phyloP scores from a whole-genome alignment of 1,139 yeast species.

The Diutina mesorugosa region DNA sequence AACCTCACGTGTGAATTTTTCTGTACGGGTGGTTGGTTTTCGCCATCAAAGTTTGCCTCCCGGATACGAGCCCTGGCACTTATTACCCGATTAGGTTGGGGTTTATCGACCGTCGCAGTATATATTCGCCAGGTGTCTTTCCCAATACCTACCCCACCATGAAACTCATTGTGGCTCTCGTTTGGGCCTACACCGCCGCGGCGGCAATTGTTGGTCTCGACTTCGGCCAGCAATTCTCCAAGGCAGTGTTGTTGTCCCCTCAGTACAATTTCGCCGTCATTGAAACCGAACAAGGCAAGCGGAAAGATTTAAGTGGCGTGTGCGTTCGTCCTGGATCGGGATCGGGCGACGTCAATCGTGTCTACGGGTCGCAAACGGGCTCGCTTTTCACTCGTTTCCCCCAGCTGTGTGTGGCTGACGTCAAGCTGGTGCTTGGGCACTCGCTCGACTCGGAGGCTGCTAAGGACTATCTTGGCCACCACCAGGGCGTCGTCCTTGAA shows the following conservation, averaged over 20 bases:
- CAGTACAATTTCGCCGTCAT: slow-evolving; percentile 81
- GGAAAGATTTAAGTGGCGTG: slow-evolving; percentile 77
- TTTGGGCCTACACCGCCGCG: background rate
- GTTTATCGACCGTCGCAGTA: background rate
- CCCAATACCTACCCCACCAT: background rate
- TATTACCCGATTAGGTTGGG: background rate
- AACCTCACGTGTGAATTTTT: no score
- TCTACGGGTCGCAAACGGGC: slow-evolving; percentile 68
- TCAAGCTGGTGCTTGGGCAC: slow-evolving; percentile 64
- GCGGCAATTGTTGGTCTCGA: slow-evolving; percentile 81
- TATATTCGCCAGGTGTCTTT: background rate
- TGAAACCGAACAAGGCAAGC: slow-evolving; percentile 78
- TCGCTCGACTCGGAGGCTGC: slow-evolving; percentile 34
- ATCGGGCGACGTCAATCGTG: slow-evolving; percentile 45
- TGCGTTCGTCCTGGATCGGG: slow-evolving; percentile 37
- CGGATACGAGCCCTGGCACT: background rate
- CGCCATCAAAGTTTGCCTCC: no score
- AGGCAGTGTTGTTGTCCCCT: slow-evolving; percentile 85
- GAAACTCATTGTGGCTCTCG: background rate
- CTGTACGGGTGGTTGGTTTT: no score
- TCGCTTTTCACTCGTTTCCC: slow-evolving; percentile 69
- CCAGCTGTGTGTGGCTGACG: slow-evolving; percentile 47
- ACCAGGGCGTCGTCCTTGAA: slow-evolving; percentile 49
- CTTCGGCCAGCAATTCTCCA: slow-evolving; percentile 79
- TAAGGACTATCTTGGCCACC: slow-evolving; percentile 31